These are phyloP conservation scores for Sporothrix variecibatus DNA, from an alignment of 2,329 filamentous ascomycete genomes.

Conservation along the genomic window DNA sequence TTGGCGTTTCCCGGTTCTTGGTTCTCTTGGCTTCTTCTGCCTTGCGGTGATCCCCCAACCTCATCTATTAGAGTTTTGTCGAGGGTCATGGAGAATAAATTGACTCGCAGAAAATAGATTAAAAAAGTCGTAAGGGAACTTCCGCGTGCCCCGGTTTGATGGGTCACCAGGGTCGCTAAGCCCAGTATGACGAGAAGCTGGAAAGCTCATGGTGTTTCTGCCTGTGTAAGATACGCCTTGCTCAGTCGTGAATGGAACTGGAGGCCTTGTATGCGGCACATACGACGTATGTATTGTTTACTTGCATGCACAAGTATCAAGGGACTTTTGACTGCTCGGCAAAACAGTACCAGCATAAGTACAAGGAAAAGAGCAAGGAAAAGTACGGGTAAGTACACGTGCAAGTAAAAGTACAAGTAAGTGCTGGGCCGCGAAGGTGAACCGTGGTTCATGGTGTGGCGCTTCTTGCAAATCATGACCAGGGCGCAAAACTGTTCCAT, in stretches of 20 bases:
- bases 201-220: no score
- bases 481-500: neutral
- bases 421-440: neutral
- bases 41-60: neutral
- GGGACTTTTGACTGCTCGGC: neutral
- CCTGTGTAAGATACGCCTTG: neutral
- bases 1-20: constrained; percentile 14
- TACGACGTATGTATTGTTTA: neutral
- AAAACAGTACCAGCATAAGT: no score
- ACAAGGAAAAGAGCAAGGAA: no score
- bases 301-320: neutral
- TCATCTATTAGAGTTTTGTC: constrained; percentile 21
- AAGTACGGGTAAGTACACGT: no score
- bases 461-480: neutral
- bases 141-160: neutral
- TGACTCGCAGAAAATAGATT: constrained; percentile 9
- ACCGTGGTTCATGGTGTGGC: neutral
- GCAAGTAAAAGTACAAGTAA: neutral
- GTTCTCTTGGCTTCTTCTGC: neutral
- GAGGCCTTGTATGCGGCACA: neutral
- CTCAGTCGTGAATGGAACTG: neutral
- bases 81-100: neutral
- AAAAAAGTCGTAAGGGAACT: constrained; percentile 18
- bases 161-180: constrained; percentile 6
- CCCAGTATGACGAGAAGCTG: neutral